Evolutionary conservation across 169 alveolate genomes (phyloP), one percentile per base, ranked within the genome.

Genomic region (Ichthyophthirius multifiliis): DNA sequence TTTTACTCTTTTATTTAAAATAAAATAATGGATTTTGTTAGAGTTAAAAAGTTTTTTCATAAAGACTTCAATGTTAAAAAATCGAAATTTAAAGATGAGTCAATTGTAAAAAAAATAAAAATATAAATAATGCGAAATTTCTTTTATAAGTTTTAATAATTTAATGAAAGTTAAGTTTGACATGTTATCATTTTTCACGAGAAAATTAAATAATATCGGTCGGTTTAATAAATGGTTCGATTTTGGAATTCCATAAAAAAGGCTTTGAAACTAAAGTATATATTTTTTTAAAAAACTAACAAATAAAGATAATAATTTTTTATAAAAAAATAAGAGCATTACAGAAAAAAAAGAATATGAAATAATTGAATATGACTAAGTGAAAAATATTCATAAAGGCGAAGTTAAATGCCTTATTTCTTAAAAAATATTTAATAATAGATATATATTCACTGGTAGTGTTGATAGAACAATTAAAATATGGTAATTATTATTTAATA

Each of bases 401-500:
- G 95, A 87, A 41, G 80, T 90, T n/a, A 78, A 62, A 46, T 83
- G 91, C 34, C 55, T 90, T 15, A 65, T 86, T 5, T 82, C 81
- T 18, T 81, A 74, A n/a, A 81, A 74, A 30, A 74, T 90, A 4
- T 75, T 77, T 27, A 87, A 76, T 30, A 35, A 74, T 31, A 86
- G 87, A 32, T 85, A 83, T 30, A 83, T 86, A 1, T 79, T 90
- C 18, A 81, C 87, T 15, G 95, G 92, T 4, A 74, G 88, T 47
- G 83, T 86, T 30, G 95, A 90, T 63, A 44, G 95, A 35, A 80
- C 95, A 5, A 87, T 90, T 10, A 90, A 90, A 65, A 67, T 90
- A 30, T 90, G 95, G 95, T 92, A 90, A 84, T 82, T 75, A 27
- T 75, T 76, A 43, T 73, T 84, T 3, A 79, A 83, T 27, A 41